Base-by-base conservation (phyloP, 1,284 basidiomycete genomes). In the Boletus semigastroideus region DNA sequence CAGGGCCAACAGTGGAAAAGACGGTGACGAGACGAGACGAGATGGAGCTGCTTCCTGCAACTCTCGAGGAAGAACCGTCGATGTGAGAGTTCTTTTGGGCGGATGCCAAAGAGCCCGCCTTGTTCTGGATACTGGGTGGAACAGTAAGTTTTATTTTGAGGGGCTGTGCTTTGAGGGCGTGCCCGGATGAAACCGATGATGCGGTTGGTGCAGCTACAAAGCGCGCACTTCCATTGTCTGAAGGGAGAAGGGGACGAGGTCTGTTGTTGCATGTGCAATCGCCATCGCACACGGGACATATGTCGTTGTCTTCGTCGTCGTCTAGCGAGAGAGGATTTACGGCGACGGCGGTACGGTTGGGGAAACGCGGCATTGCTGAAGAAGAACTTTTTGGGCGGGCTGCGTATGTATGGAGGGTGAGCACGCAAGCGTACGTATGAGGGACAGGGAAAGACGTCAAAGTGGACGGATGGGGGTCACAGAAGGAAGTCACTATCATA, bases 261-360 rank as follows among this genome's bases (percentile, higher is more conserved):
- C 68, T 71, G 64, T 72, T 74, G 76, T 72, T 71, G 75, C 88
- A 91, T 34, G 86, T 90, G 74, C 88, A 91, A 64, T 88, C 84
- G 65, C 85, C 84, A 77, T 90, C 88, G 86, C 88, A 91, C 58
- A 90, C 86, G 17, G 86, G 87, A 69, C 88, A 91, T 56, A 90
- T 88, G 68, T 89, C 84, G 81, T 82, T 79, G 77, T 90, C 86
- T 67, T 87, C 84, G 73, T 82, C 80, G 71, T 80, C 78, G 69
- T 75, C 73, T 61, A 55, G 63, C 44, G 57, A 65, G 56, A 63
- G 62, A 51, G 57, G 61, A 58, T 66, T 65, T 65, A 64, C 68
- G 70, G 49, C 69, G 69, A 54, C 66, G 76, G 79, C 68, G 76
- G 79, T 84, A 83, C 82, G 74, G 76, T 80, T 68, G 74, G 79